Base-by-base conservation (phyloP, 2,329 filamentous ascomycete species). In the Dryadomyces sulphureus region DNA sequence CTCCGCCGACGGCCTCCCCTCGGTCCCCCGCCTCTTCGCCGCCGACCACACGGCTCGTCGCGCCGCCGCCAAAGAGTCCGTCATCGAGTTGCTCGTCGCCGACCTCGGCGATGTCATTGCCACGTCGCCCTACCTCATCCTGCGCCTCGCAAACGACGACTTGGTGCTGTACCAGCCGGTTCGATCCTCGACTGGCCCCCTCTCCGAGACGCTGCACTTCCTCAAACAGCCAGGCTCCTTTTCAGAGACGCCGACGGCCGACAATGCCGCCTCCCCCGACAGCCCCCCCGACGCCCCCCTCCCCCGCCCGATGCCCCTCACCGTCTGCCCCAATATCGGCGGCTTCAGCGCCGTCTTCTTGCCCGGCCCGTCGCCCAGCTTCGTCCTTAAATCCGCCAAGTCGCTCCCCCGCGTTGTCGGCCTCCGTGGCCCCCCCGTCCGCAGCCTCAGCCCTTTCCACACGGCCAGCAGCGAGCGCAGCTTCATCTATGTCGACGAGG, bases 91-190 rank as follows among this genome's bases (percentile, higher is more conserved):
- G 5, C 58, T 94, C 7, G 75, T 95, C 6, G 81, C 88, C 30
- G 82, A 96, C 53, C 72, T 98, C 12, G 92, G 92, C 22, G 86
- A 94, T 56, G 64, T 70, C 5, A 77, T 77, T 9, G 70, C 72
- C 20, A 79, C 75, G 50, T 77, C 74, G 3, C 87, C 90, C 7
- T 86, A 94, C 59, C 68, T 98, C 19, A 80, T 96, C 54, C 67
- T 89, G 24, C 84, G 90, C 43, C 86, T 86, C 42, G 72, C 75
- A 9, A 81, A 77, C 49, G 83, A 94, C 52, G 89, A 96, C 57
- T 66, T 96, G 30, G 82, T 83, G 11, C 73, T 96, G 40, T 98
- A 96, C 59, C 79, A 92, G 58, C 88, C 90, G 1, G 82, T 87
- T 54, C 70, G 75, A 32, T 40, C 6, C 22, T 22, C 3, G 34